Base-by-base conservation (phyloP, 495 filamentous ascomycete genomes). In the Penicillium silybi region DNA sequence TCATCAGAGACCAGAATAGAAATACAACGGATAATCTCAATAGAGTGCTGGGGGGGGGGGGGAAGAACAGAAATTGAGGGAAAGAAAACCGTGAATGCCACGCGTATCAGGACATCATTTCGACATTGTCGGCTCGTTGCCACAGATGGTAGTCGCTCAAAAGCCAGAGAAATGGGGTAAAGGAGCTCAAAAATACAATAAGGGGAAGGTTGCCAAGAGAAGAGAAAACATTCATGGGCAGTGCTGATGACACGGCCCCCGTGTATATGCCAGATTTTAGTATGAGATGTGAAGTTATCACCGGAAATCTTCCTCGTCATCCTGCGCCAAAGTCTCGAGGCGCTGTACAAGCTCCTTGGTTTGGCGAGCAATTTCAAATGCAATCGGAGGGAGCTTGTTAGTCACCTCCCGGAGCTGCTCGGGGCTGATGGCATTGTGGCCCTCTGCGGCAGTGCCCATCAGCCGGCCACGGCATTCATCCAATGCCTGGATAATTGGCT, bases 351-450 rank as follows among this genome's bases (percentile, higher is more conserved):
- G 72, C 62, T 89, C 86, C 62, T 90, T 95, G 50, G 86, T 90
- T 67, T 88, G 85, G 37, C 87, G 77, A 2, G 88, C 90, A 61
- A 93, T 85, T 71, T 90, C 88, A 67, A 95, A 95, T 16, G 90
- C 90, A 55, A 95, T 82, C 8, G 89, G 89, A 16, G 90, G 87
- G 40, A 91, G 72, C 41, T 78, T 85, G 63, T 84, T 84, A 42
- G 80, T 86, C 71, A 84, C 85, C 60, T 79, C 82, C 41, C 80
- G 82, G 71, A 82, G 79, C 48, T 80, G 74, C 32, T 68, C 67
- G 19, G 79, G 67, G 17, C 71, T 73, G 8, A 73, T 74, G 1
- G 83, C 73, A 1, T 78, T 72, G 50, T 83, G 72, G 52, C 84
- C 85, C 48, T 83, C 78, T 17, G 80, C 77, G n/a, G 81, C 82